Conservation (phyloP, 768 basidiomycete species). For the Dioszegia hungarica region DNA sequence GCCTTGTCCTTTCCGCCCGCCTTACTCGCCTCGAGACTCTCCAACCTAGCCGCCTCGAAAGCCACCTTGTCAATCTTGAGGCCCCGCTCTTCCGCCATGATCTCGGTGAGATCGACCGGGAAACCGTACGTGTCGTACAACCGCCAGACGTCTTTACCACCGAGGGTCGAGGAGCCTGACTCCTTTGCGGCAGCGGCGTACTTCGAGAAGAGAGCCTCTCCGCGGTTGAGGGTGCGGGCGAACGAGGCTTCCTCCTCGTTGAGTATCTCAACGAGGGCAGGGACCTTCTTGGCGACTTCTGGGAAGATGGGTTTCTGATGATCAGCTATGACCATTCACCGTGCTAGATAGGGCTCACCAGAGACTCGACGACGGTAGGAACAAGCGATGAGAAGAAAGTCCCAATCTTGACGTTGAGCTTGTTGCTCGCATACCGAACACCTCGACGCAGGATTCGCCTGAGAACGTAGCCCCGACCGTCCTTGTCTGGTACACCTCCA, state of each 20-base stretch:
- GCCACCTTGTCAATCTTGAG: conserved; percentile 78
- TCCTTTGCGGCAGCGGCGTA: conserved; percentile 68
- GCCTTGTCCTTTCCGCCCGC: conserved; percentile 62
- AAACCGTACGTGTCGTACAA: conserved; percentile 98
- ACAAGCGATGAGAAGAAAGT: conserved; percentile 90
- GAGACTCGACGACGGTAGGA: conserved; percentile 80
- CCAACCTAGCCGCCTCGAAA: conserved; percentile 80
- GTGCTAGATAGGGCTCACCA: conserved; percentile 56
- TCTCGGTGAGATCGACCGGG: conserved; percentile 87
- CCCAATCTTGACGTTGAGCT: conserved; percentile 85
- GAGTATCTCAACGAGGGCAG: conserved; percentile 86
- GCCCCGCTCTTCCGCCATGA: conserved; percentile 94
- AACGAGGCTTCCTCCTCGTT: conserved; percentile 98
- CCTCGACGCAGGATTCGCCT: conserved; percentile 87
- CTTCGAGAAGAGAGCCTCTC: conserved; percentile 90
- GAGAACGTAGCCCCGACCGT: conserved; percentile 95
- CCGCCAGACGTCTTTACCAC: conserved; percentile 91
- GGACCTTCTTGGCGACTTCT: conserved; percentile 75
- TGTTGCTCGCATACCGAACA: conserved; percentile 91
- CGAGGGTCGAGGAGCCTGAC: conserved; percentile 62
- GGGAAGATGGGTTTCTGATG: conserved; percentile 79
- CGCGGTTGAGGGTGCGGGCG: conserved; percentile 91
- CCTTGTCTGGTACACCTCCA: conserved; percentile 92
- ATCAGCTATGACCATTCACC: conserved; percentile 4
- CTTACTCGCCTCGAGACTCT: conserved; percentile 88